These are phyloP conservation scores for Coemansia sp. DNA, from an alignment of 192 early-diverging fungal genomes.

Conservation along the genomic window DNA sequence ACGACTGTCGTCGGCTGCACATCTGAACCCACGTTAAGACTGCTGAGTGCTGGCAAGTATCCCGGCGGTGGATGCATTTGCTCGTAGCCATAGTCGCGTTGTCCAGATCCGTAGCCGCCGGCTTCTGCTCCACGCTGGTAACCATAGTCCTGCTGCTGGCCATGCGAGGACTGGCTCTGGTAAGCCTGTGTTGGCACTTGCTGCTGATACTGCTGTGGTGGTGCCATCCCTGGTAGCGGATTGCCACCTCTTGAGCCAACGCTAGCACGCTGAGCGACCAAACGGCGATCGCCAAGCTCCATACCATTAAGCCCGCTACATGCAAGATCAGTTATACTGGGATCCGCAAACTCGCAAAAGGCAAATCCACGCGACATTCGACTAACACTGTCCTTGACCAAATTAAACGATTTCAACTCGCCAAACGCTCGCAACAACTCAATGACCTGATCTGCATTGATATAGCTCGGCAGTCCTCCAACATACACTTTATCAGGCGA, in stretches of 20 bases:
- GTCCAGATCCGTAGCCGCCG: neutral
- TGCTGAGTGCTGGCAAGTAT: slow-evolving; percentile 1
- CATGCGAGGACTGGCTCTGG: slow-evolving; percentile 6
- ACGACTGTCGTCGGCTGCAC: slow-evolving; percentile 75
- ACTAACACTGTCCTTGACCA: slow-evolving; percentile 82
- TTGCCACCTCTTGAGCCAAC: slow-evolving; percentile 66
- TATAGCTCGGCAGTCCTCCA: slow-evolving; percentile 84
- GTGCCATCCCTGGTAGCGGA: slow-evolving; percentile 2
- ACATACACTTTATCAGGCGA: slow-evolving; percentile 93
- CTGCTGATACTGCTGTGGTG: slow-evolving; percentile 11
- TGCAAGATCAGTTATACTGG: slow-evolving; percentile 85
- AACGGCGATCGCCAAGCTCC: slow-evolving; percentile 89
- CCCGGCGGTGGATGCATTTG: slow-evolving; percentile 11
- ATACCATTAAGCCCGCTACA: slow-evolving; percentile 95
- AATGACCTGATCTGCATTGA: slow-evolving; percentile 91
- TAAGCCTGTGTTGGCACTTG: slow-evolving; percentile 41
- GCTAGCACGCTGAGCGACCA: slow-evolving; percentile 92
- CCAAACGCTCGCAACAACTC: slow-evolving; percentile 95
- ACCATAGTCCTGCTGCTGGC: slow-evolving; percentile 25
- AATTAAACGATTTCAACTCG: slow-evolving; percentile 85
- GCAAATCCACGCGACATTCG: slow-evolving; percentile 88
- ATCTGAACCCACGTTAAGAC: neutral
- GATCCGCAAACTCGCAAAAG: slow-evolving; percentile 93
- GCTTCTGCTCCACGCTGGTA: neutral
- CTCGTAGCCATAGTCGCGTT: slow-evolving; percentile 20